phyloP scores from a whole-genome alignment of 1,284 basidiomycete species.

The Coniophora puteana region DNA sequence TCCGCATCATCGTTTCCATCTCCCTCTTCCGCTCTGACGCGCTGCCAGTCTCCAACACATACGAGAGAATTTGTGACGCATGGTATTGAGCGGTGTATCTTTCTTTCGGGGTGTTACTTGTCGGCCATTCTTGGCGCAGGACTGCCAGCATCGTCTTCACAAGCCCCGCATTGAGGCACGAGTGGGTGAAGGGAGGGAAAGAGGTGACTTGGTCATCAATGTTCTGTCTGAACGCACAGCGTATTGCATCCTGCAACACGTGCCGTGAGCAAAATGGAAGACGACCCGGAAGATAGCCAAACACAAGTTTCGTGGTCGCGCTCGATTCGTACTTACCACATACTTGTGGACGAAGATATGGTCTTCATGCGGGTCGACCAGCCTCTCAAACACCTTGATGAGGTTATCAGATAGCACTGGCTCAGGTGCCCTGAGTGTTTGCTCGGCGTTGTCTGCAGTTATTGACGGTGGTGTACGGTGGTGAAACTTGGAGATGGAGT shows the following conservation, averaged over 20 bases:
- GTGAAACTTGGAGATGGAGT: too few relatives aligned
- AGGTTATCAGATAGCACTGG: conserved; percentile 8
- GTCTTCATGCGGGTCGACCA: conserved; percentile 17
- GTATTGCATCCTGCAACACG: conserved; percentile 9
- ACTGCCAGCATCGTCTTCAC: conserved; percentile 18
- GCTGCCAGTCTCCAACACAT: conserved; percentile 16
- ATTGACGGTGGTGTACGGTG: too few relatives aligned
- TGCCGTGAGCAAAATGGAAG: neutral
- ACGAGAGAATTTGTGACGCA: conserved; percentile 15
- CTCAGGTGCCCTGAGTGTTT: conserved; percentile 4
- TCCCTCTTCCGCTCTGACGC: conserved; percentile 15
- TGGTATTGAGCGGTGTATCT: conserved; percentile 16
- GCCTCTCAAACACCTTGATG: conserved; percentile 14
- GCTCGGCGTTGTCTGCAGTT: conserved; percentile 5
- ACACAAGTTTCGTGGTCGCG: too few relatives aligned
- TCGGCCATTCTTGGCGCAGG: too few relatives aligned
- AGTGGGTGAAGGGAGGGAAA: conserved; percentile 17
- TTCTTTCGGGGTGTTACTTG: too few relatives aligned
- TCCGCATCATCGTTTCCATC: conserved; percentile 15
- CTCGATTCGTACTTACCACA: conserved; percentile 14
- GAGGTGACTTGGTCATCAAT: neutral
- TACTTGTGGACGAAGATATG: conserved; percentile 15
- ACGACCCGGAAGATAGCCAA: neutral
- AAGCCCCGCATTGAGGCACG: conserved; percentile 19
- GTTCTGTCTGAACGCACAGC: neutral